Base-by-base conservation (phyloP, 1,284 basidiomycete species). In the Prillingera fragicola region DNA sequence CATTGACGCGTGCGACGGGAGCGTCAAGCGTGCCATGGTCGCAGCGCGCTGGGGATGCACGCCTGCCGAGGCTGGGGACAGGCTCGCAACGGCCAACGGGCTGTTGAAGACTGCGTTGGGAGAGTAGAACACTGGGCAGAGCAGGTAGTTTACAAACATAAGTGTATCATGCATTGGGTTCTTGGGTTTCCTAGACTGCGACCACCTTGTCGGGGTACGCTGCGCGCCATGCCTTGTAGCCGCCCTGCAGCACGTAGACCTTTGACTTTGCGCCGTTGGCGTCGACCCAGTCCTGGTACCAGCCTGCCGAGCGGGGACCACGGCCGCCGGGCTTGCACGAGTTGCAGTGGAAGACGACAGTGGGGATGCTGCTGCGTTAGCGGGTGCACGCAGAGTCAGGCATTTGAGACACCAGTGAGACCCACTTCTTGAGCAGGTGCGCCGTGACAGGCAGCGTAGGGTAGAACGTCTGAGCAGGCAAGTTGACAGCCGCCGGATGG, bases 301-400 rank as follows among this genome's bases (percentile, higher is more conserved):
- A 70, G 0, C 52, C 63, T 1, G 67, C 65, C 18, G 56, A 55
- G 24, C 63, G 57, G 3, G 59, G 64, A 0, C 67, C 67, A 5
- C 67, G 60, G 1, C 62, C 64, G 2, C 47, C 50, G 7, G 56
- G 55, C n/a, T 15, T 36, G 40, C 50, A 52, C 26, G 54, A 57
- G 26, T 59, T 56, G 48, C 67, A 69, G 54, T 69, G 67, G 46
- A 69, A 67, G 38, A 67, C 51, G 37, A 69, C 62, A 22, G 37
- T 38, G 14, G 52, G 52, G 42, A 50, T 48, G n/a, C 52, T 54
- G 37, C 3, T n/a, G 17, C 5, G 45, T 46, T 3, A 36, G 38
- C 15, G 17, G 14, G 26, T 19, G 34, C 8, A 17, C 8, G 34
- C n/a, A 23, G 21, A 22, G 34, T 13, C 19, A 25, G 34, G 33